A percentile compares a stretch with the other conserved stretches of the same genome.
phyloP scores from a whole-genome alignment of 2,329 filamentous ascomycete species.

The Ophiostoma pallidulum region DNA sequence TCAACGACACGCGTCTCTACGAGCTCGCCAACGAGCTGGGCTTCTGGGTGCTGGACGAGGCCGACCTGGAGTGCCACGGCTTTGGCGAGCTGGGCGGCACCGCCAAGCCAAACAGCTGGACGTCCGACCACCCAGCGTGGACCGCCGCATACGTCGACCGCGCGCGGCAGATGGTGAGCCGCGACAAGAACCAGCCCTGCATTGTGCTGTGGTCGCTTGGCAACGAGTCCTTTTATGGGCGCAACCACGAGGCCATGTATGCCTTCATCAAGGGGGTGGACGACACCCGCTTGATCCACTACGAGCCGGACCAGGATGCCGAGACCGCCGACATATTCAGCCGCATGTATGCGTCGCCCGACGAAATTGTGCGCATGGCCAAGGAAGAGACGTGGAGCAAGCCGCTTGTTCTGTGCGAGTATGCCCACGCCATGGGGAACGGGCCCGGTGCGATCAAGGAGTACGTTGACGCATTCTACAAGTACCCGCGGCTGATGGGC shows the following conservation, averaged over 20 bases:
- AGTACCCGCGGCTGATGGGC: constrained; percentile 48
- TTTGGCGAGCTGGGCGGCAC: constrained; percentile 10
- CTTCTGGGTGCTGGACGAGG: constrained; percentile 47
- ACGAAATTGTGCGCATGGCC: constrained; percentile 29
- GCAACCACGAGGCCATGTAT: constrained; percentile 55
- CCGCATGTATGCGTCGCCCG: constrained; percentile 49
- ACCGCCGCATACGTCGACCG: constrained; percentile 54
- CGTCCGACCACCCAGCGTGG: constrained; percentile 49
- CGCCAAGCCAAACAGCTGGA: constrained; percentile 33
- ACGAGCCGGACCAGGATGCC: constrained; percentile 50
- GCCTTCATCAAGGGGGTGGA: constrained; percentile 48
- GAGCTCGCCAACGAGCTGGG: constrained; percentile 55
- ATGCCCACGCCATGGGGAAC: constrained; percentile 55
- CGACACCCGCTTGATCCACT: constrained; percentile 47
- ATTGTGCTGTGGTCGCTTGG: constrained; percentile 59
- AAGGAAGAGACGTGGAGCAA: constrained; percentile 31
- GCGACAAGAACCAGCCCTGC: constrained; percentile 56
- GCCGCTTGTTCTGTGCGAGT: constrained; percentile 45
- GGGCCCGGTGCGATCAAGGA: constrained; percentile 56
- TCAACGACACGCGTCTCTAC: constrained; percentile 49
- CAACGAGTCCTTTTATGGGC: constrained; percentile 58
- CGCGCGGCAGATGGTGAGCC: constrained; percentile 49
- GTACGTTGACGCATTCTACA: constrained; percentile 52
- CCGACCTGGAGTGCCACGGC: constrained; percentile 34
- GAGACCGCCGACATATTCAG: constrained; percentile 50